phyloP scores from a whole-genome alignment of 2,329 filamentous ascomycete genomes.

The Cryphonectria japonica region DNA sequence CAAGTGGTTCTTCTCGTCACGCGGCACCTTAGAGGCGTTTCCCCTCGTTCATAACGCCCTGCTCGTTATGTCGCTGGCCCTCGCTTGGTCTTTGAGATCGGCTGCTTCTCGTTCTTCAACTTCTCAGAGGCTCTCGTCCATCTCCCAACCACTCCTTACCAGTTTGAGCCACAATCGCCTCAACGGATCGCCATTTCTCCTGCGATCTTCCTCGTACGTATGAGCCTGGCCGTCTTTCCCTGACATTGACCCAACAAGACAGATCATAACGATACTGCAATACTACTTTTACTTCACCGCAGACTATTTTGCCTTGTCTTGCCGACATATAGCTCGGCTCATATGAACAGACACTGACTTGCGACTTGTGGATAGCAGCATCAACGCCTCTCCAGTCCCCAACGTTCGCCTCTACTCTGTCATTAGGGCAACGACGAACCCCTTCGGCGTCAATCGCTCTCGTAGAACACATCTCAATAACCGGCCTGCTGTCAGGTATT shows the following conservation, averaged over 20 bases:
- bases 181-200: not conserved
- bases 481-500: constrained; percentile 53
- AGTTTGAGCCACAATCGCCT: constrained; percentile 17
- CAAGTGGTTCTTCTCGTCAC: constrained; percentile 7
- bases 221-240: not conserved
- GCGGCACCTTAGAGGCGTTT: not conserved
- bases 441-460: constrained; percentile 23
- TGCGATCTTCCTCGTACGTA: constrained; percentile 24
- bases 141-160: constrained; percentile 18
- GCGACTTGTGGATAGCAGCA: constrained; percentile 8
- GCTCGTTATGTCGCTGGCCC: constrained; percentile 28
- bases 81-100: constrained; percentile 25
- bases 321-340: constrained; percentile 20
- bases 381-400: constrained; percentile 19
- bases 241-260: constrained; percentile 1
- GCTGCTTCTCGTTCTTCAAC: constrained; percentile 21
- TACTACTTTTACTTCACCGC: too few relatives aligned
- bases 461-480: constrained; percentile 27
- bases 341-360: constrained; percentile 23
- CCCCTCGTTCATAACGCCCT: not conserved
- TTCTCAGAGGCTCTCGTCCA: constrained; percentile 20
- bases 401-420: constrained; percentile 26
- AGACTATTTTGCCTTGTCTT: not conserved
- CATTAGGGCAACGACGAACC: constrained; percentile 24
- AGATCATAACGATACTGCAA: too few relatives aligned